Conservation (phyloP, 805 yeast genomes). For the Kuraishia hungarica region DNA sequence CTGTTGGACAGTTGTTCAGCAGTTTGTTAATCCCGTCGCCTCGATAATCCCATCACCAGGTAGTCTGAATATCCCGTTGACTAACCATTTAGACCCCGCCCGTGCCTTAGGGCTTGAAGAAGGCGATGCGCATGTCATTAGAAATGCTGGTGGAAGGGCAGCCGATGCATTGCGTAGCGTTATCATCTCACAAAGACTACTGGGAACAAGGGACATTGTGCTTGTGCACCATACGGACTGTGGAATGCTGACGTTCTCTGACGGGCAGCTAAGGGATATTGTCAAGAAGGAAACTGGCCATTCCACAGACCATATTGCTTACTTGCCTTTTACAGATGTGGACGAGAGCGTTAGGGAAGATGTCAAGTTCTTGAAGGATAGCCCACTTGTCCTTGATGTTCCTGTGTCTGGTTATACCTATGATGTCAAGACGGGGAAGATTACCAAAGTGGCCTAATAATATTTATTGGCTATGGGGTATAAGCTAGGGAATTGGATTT, state of each 20-base stretch:
- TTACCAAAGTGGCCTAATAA: constrained; percentile 14
- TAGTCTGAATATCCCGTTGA: too few species aligned
- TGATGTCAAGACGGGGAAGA: constrained; percentile 27
- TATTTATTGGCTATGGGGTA: too few species aligned
- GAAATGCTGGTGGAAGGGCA: constrained; percentile 36
- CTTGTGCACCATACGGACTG: constrained; percentile 34
- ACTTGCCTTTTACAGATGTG: constrained; percentile 27
- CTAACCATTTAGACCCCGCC: constrained; percentile 21
- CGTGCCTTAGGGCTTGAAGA: constrained; percentile 24
- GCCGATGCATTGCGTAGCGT: constrained; percentile 29
- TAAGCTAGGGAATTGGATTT: neutral
- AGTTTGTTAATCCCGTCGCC: too few species aligned
- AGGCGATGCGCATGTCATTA: constrained; percentile 34
- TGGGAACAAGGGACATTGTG: constrained; percentile 31
- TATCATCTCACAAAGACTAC: constrained; percentile 29
- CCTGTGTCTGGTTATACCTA: constrained; percentile 30
- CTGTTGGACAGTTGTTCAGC: too few species aligned
- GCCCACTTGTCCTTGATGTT: constrained; percentile 25
- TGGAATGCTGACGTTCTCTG: constrained; percentile 33
- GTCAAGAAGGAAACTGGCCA: constrained; percentile 23
- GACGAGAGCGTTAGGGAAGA: constrained; percentile 27
- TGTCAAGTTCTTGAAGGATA: constrained; percentile 20
- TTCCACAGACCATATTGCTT: constrained; percentile 20
- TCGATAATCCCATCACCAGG: neutral
- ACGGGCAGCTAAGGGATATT: constrained; percentile 20